Evolutionary conservation across 1,284 basidiomycete species (phyloP).

Genomic region (Ganoderma meredithae): DNA sequence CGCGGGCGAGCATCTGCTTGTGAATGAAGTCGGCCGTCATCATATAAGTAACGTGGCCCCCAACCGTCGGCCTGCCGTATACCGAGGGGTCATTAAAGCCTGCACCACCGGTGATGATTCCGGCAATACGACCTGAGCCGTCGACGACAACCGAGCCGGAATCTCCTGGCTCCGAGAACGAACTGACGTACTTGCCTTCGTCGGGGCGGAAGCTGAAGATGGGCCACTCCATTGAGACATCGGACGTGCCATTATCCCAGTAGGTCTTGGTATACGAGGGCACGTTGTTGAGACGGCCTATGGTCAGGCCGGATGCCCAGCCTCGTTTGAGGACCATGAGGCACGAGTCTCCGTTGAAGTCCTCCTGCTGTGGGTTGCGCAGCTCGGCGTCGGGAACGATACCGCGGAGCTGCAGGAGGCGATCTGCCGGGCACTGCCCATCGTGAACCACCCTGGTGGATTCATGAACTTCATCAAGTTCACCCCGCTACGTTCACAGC

Average conservation of each 20-base stretch:
- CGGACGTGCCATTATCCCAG: conserved; percentile 18
- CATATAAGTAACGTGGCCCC: not conserved
- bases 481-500: not conserved
- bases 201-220: conserved; percentile 32
- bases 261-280: conserved; percentile 32
- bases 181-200: conserved; percentile 1
- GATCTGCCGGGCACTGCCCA: not conserved
- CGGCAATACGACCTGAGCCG: conserved; percentile 31
- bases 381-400: not conserved
- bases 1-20: not conserved
- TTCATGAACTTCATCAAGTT: not conserved
- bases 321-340: conserved; percentile 21
- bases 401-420: not conserved
- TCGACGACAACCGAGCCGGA: conserved; percentile 39
- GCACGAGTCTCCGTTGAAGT: not conserved
- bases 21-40: not conserved
- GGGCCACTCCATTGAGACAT: conserved; percentile 34
- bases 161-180: conserved; percentile 38
- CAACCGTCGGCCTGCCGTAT: not conserved
- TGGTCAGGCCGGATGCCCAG: conserved; percentile 18
- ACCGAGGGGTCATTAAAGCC: conserved; percentile 11
- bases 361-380: not conserved
- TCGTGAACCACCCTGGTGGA: not conserved
- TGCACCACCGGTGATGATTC: conserved; percentile 38
- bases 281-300: conserved; percentile 37